Evolutionary conservation across 139 green algal species (phyloP).

Genomic region (Coccomyxa sp.): DNA sequence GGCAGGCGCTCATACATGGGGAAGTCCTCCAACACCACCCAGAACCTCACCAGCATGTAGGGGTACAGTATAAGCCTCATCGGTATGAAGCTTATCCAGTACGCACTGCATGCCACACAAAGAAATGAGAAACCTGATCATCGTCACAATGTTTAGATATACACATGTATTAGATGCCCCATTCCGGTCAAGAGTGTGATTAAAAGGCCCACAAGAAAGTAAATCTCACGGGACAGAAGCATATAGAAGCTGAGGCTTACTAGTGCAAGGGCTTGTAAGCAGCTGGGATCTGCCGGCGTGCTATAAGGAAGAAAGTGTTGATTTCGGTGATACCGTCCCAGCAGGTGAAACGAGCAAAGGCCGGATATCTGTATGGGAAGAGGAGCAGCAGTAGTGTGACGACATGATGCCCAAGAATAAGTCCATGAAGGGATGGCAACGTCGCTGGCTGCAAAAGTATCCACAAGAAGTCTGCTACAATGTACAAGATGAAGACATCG

Average conservation of each 20-base stretch:
- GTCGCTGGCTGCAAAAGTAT: slow-evolving; percentile 28
- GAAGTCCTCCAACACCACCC: slow-evolving; percentile 1
- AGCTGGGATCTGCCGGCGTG: slow-evolving; percentile 26
- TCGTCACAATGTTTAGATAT: neutral
- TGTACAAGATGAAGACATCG: slow-evolving; percentile 25
- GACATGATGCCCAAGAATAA: slow-evolving; percentile 43
- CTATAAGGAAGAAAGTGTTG: slow-evolving; percentile 60
- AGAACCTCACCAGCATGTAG: slow-evolving; percentile 24
- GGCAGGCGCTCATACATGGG: neutral
- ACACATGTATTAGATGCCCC: no score
- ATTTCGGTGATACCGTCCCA: slow-evolving; percentile 37
- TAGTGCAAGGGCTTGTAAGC: slow-evolving; percentile 8
- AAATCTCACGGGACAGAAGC: neutral
- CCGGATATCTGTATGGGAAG: slow-evolving; percentile 27
- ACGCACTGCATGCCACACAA: slow-evolving; percentile 7
- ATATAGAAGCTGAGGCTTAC: neutral
- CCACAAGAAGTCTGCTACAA: slow-evolving; percentile 37
- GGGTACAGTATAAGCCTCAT: slow-evolving; percentile 41
- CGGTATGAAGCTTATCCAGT: slow-evolving; percentile 41
- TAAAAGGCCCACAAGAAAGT: neutral
- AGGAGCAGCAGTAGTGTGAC: slow-evolving; percentile 36
- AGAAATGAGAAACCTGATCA: neutral
- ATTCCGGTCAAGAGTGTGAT: neutral
- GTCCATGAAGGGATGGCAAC: slow-evolving; percentile 28
- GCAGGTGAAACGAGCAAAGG: slow-evolving; percentile 34